These are phyloP conservation scores for Naganishia antarctica DNA, from an alignment of 768 basidiomycete genomes.

Conservation along the genomic window DNA sequence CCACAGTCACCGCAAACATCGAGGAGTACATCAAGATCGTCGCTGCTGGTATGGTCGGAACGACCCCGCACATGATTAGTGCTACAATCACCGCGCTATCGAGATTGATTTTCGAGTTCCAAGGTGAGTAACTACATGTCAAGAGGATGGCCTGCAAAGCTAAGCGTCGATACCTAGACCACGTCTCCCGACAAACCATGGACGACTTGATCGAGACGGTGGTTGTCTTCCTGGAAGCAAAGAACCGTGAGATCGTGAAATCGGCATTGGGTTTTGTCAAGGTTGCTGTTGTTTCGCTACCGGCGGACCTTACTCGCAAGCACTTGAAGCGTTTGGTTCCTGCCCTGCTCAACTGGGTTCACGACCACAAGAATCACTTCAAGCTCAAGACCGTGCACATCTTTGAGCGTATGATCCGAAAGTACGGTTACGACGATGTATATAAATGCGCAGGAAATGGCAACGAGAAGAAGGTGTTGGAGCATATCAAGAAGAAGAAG, in stretches of 20 bases:
- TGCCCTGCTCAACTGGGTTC: conserved; percentile 81
- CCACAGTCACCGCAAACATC: conserved; percentile 58
- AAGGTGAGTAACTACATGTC: conserved; percentile 56
- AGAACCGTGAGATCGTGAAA: conserved; percentile 96
- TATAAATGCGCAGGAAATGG: conserved; percentile 63
- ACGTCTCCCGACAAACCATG: conserved; percentile 66
- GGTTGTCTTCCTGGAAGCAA: conserved; percentile 76
- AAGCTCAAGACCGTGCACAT: conserved; percentile 94
- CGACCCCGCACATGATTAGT: conserved; percentile 95
- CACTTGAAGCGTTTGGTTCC: conserved; percentile 75
- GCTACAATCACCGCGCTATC: conserved; percentile 92
- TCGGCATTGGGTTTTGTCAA: conserved; percentile 93
- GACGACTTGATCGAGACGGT: conserved; percentile 79
- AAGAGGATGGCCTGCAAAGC: not conserved
- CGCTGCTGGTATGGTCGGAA: conserved; percentile 86
- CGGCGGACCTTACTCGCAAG: conserved; percentile 65
- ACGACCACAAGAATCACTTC: conserved; percentile 99
- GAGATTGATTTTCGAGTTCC: conserved; percentile 91
- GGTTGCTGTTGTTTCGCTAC: conserved; percentile 79
- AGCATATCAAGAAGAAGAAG: conserved; percentile 93
- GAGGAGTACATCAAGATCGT: conserved; percentile 97
- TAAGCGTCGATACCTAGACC: conserved; percentile 53
- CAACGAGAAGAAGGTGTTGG: conserved; percentile 77
- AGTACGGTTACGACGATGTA: conserved; percentile 82
- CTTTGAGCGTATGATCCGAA: conserved; percentile 87